Base-by-base conservation (phyloP, 2,329 filamentous ascomycete species). In the Epichloe baconii region DNA sequence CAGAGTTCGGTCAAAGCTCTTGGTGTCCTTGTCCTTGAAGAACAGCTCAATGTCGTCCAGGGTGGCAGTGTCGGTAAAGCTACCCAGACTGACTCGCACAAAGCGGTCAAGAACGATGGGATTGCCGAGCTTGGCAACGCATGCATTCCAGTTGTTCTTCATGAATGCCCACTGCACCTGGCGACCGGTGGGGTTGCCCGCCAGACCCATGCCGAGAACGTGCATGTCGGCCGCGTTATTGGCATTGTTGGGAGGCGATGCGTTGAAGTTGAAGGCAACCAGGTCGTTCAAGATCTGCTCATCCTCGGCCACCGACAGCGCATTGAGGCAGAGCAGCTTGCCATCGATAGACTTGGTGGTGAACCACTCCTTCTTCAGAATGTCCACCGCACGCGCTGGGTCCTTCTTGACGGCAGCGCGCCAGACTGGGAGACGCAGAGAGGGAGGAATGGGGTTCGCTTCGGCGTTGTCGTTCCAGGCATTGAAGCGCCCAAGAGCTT, bases 61-160 rank as follows among this genome's bases (percentile, higher is more conserved):
- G 15, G 80, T 76, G 55, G 78, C 76, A 14, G 74, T 70, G 59
- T 88, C 83, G 3, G 86, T 80, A 65, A 94, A 97, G 63, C 86
- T 86, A 61, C 80, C 80, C 58, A 98, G 71, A 44, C 82, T 82
- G 58, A 86, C 74, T 59, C 86, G 83, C 59, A 98, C 71, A 69
- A 95, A 95, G 46, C 91, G 83, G 69, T 98, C 91, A 15, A 96
- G 74, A 3, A 96, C 80, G 34, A 96, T 85, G 56, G 88, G 86
- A 70, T 96, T 96, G 42, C 64, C 82, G 50, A 97, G 75, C 66
- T 85, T 85, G 54, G 79, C 71, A 49, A 83, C 77, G 44, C 95
- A 78, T 37, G 77, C 73, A 34, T 80, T 75, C 86, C 91, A 98
- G 70, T 95, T 84, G 43, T 78, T 74, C 69, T 90, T 88, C 62